Conservation (phyloP, 1,284 basidiomycete species). For the Ganoderma boninense region DNA sequence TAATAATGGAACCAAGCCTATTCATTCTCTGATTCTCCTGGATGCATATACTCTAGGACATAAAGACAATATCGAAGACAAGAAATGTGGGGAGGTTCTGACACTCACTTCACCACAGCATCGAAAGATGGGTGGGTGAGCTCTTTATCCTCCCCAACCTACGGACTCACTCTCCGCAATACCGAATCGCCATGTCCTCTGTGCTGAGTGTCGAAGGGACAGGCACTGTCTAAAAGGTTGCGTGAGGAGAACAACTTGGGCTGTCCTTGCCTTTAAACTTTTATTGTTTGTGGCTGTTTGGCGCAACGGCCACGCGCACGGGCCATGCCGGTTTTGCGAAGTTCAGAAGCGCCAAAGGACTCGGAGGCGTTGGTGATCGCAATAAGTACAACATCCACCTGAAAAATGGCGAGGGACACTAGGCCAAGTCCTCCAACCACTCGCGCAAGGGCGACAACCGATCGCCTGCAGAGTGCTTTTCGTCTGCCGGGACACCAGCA, state of each 20-base stretch:
- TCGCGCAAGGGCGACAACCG: conserved; percentile 56
- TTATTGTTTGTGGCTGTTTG: conserved; percentile 24
- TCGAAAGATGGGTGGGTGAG: conserved; percentile 53
- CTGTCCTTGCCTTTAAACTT: conserved; percentile 19
- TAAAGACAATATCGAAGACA: neutral
- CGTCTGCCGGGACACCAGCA: conserved; percentile 33
- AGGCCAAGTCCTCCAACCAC: conserved; percentile 56
- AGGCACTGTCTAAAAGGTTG: conserved; percentile 83
- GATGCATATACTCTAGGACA: neutral
- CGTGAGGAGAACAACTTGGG: conserved; percentile 46
- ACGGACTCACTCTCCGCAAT: conserved; percentile 63
- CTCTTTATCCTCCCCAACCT: conserved; percentile 64
- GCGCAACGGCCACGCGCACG: neutral
- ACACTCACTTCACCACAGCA: conserved; percentile 70
- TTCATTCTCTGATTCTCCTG: neutral
- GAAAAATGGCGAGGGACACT: neutral
- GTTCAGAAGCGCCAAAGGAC: neutral
- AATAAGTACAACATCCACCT: neutral
- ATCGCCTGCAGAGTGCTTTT: conserved; percentile 43
- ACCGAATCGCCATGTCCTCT: conserved; percentile 77
- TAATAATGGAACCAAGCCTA: neutral
- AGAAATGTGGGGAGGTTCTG: conserved; percentile 72
- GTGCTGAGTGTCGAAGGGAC: conserved; percentile 55
- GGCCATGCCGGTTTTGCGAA: neutral
- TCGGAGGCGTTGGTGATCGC: neutral